Evolutionary conservation across 306 rosid species (phyloP).

Genomic region (Mimosa bimucronata): DNA sequence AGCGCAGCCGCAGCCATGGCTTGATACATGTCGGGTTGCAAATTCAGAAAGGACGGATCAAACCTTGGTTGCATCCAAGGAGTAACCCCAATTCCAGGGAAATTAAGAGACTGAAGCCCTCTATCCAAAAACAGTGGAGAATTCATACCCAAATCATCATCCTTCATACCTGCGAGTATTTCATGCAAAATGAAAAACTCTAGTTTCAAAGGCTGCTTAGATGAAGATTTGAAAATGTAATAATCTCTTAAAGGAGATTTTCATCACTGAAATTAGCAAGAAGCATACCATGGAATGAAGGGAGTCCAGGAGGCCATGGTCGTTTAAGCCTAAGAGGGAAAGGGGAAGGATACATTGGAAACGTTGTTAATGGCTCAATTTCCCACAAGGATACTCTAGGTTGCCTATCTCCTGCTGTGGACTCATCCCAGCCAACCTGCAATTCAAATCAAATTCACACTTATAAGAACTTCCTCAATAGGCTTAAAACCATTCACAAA

Average conservation of each 20-base stretch:
- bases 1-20: constrained; percentile 92
- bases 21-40: constrained; percentile 88
- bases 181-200: constrained; percentile 20
- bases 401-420: constrained; percentile 97
- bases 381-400: constrained; percentile 98
- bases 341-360: constrained; percentile 97
- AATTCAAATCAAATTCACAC: constrained; percentile 31
- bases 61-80: constrained; percentile 96
- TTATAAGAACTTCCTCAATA: not conserved
- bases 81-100: constrained; percentile 76
- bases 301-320: constrained; percentile 92
- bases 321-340: constrained; percentile 93
- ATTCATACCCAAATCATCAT: constrained; percentile 75
- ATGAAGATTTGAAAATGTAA: not conserved
- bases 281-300: constrained; percentile 79
- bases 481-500: constrained; percentile 8
- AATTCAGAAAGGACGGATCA: constrained; percentile 74
- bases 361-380: constrained; percentile 94
- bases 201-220: not conserved
- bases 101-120: constrained; percentile 79
- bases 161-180: constrained; percentile 74
- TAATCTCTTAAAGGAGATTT: not conserved
- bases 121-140: constrained; percentile 90
- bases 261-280: constrained; percentile 10
- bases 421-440: constrained; percentile 99